phyloP scores from a whole-genome alignment of 495 filamentous ascomycete genomes.

The Glutinoglossum americanum region DNA sequence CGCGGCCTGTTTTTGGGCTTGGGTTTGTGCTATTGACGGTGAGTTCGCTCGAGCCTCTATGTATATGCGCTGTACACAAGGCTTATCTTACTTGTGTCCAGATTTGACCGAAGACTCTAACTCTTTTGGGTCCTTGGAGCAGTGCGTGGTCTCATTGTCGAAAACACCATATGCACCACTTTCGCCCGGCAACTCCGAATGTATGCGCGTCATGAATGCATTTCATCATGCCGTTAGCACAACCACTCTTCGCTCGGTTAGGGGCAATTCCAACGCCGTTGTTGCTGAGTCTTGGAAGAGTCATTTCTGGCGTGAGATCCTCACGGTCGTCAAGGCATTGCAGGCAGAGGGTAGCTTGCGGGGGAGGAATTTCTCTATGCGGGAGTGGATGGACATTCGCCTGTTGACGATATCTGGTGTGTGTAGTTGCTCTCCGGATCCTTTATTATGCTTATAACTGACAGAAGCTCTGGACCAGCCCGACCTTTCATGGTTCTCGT shows the following conservation, averaged over 20 bases:
- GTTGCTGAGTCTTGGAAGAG: constrained; percentile 6
- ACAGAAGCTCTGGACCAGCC: background rate
- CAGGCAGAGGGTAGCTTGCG: constrained; percentile 5
- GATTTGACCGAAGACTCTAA: constrained; percentile 7
- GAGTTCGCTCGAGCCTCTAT: background rate
- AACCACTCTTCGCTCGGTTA: background rate
- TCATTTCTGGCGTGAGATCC: constrained; percentile 6
- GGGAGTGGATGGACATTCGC: constrained; percentile 6
- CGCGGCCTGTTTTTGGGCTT: constrained; percentile 9
- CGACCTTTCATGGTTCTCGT: constrained; percentile 2
- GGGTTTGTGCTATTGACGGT: constrained; percentile 10
- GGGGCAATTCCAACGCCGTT: background rate
- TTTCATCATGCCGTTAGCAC: background rate
- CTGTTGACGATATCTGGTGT: constrained; percentile 8
- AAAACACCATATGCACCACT: constrained; percentile 1
- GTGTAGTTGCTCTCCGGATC: background rate
- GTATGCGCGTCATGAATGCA: background rate
- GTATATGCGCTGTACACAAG: background rate
- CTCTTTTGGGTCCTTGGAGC: background rate
- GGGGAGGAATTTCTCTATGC: constrained; percentile 4
- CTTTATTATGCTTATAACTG: background rate
- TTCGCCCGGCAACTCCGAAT: background rate
- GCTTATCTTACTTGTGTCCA: background rate
- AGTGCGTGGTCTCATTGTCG: constrained; percentile 2
- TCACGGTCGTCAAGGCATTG: constrained; percentile 6